Evolutionary conservation across 1,139 yeast genomes (phyloP), one percentile per base, ranked within the genome.

Genomic region (Pichia sp.): DNA sequence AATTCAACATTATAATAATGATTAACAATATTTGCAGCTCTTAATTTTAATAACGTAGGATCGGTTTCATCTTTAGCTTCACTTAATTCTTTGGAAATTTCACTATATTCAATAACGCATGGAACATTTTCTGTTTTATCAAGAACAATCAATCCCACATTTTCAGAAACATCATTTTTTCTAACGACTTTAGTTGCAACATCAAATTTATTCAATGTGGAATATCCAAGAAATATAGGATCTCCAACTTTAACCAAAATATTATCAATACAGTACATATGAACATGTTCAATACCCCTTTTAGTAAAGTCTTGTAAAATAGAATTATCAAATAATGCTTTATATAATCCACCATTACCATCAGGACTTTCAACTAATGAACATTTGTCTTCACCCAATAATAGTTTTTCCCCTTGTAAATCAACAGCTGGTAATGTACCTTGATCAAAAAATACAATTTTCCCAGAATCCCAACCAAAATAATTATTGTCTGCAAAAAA

Each of bases 21-120:
- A 60, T 93, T 93, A 46, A 91, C 99, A 51, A 93, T 93, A 64
- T 93, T 93, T 20, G 96, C 99, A 7, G 97, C 96, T 53, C 98
- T 74, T 56, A 87, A 74, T 52, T 75, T 76, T 47, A 93, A 70
- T n/a, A 50, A 35, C 54, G 78, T 74, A 14, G 64, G 58, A 11
- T 75, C 72, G 33, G 66, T 72, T 43, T 75, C 81, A 31, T 66
- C 66, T 48, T 76, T 78, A 6, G 41, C 41, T 54, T 76, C 76
- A 26, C 93, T 83, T 54, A 89, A 70, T 50, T 83, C 91, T 30
- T 66, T 57, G 11, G 88, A 71, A 49, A 93, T 88, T 63, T 93
- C 99, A 41, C 94, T 82, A 64, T 93, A 93, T 63, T 93, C 99
- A 54, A 93, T 84, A 37, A 93, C 98, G 47, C 91, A 84, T 3